Evolutionary conservation across 2,329 filamentous ascomycete species (phyloP), one percentile per base, ranked within the genome.

Genomic region (Berkeleyomyces rouxiae): DNA sequence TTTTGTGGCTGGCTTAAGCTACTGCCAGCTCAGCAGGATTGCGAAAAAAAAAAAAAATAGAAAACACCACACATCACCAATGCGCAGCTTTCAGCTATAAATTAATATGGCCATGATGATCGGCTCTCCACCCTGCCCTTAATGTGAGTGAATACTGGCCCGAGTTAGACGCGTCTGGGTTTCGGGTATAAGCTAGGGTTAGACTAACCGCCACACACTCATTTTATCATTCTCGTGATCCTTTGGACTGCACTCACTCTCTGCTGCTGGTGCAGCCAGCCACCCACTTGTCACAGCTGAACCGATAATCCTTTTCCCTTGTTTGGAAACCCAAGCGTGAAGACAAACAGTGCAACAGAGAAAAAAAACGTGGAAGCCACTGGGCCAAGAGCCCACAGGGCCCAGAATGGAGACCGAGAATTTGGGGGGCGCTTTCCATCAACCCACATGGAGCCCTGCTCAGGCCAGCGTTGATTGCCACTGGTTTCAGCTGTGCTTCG

Each of bases 291-390:
- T 13, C 11, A 7, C 49, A 53, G 49, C 49, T 36, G 49, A 53
- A 53, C 11, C 23, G 10, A 42, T 11, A 11, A 42, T 10, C 49
- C 49, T 53, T 53, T 16, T 53, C 4, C 3, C 49, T 13, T 16
- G 49, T 6, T 23, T 53, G n/a, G 49, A 23, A 36, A 53, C 33
- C 36, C 10, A 53, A 31, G 23, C 23, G 23, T 23, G 23, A 23
- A 23, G 23, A 23, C 23, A 23, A 23, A 23, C 23, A 23, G 23
- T 2, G 23, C 23, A 53, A 31, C 23, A 5, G 49, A 9, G 23
- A 53, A 31, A 53, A 53, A 47, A 53, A 53, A 53, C 49, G 49
- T 53, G 49, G 49, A 53, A 53, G 49, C 49, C 49, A 36, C 49
- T 53, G 10, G 40, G 42, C 42, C 6, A 23, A 53, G 3, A 36